Base-by-base conservation (phyloP, 805 yeast genomes). In the Candida pini region DNA sequence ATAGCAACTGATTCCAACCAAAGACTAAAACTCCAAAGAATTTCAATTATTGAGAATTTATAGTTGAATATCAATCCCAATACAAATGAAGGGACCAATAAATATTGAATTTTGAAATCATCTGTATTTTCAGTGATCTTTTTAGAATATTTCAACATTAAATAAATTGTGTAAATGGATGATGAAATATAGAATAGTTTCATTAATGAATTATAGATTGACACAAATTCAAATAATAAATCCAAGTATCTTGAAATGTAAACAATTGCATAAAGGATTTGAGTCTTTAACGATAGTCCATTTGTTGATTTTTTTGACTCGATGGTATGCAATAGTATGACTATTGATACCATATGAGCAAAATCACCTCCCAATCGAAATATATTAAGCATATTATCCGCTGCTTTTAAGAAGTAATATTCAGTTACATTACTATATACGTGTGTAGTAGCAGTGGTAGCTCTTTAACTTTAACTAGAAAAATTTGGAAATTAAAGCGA, bases 1-100 rank as follows among this genome's bases (percentile, higher is more conserved):
- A 92, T 88, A 9, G 96, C 95, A 22, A 85, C 83, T 28, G 90
- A 71, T 60, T 92, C 98, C 34, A 92, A 70, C 97, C 97, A 92
- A 33, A 88, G 63, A 12, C 90, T 78, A 52, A 88, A 92, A 16
- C 92, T 70, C 98, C 98, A 92, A 22, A 78, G 44, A 8, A 85
- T 51, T 51, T 85, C 95, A 9, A 69, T 41, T 9, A 76, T 26
- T 0, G 79, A 62, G 60, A 78, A 88, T 34, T 73, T 71, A 55
- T 75, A 71, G 34, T 85, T 78, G 63, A 86, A 79, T 5, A 87
- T 49, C 28, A 87, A 60, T 0, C 78, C 71, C 18, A 66, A 39
- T 3, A 84, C 54, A 6, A 66, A 61, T 1, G 88, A 67, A 1
- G 82, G 87, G 6, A 69, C 77, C 5, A 85, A 44, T 39, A 92